Evolutionary conservation across 352 stramenopile genomes (phyloP).

Genomic region (Globisporangium middletonii): DNA sequence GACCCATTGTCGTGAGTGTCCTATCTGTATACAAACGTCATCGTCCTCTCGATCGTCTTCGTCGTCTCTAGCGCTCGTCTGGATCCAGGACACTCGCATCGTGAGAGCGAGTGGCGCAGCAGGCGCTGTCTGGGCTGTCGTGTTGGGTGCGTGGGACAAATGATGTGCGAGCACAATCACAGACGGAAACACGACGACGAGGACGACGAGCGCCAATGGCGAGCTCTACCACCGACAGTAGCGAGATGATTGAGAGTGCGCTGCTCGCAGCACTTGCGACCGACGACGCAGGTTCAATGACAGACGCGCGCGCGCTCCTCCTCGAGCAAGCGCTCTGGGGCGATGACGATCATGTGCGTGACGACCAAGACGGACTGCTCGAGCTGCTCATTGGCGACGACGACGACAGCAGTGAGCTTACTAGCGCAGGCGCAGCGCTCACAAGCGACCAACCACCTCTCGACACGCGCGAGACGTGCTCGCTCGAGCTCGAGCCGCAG

Average conservation of each 20-base stretch:
- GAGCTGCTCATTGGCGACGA: background rate
- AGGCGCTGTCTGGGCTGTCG: no score
- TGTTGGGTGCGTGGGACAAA: no score
- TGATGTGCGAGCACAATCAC: background rate
- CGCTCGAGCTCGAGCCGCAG: background rate
- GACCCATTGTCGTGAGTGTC: no score
- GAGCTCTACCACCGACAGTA: background rate
- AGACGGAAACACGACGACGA: background rate
- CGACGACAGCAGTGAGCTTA: background rate
- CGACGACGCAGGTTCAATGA: background rate
- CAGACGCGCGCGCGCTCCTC: background rate
- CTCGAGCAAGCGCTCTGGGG: constrained; percentile 12
- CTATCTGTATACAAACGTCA: background rate
- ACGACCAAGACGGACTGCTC: background rate
- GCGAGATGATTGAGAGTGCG: background rate
- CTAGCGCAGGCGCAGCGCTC: background rate
- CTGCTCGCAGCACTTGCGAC: constrained; percentile 4
- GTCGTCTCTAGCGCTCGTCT: no score
- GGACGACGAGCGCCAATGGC: background rate
- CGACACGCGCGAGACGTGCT: no score
- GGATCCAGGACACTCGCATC: background rate
- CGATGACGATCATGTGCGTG: background rate
- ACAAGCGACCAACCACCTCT: no score
- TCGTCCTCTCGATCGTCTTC: no score
- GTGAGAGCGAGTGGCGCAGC: no score